These are phyloP conservation scores for Rehmannia glutinosa DNA, from an alignment of 257 asterid genomes.

Conservation along the genomic window DNA sequence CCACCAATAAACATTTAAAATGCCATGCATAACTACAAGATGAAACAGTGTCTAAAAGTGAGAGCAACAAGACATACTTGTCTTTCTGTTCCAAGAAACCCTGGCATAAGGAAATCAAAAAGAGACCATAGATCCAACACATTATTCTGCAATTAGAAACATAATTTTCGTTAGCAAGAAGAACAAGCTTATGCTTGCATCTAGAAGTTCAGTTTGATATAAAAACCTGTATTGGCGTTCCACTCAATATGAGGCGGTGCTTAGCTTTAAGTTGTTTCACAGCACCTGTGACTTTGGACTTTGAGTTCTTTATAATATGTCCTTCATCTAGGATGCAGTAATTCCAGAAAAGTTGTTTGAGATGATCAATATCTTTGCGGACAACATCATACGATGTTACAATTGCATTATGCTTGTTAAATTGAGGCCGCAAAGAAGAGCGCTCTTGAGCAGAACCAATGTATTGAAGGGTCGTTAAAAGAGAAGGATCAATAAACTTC, in stretches of 20 bases:
- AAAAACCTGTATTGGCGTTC: conserved; percentile 97
- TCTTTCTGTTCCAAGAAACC: conserved; percentile 99
- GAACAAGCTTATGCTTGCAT: conserved; percentile 10
- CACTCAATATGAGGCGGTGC: conserved; percentile 97
- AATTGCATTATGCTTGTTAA: conserved; percentile 71
- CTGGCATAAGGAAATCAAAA: conserved; percentile 99
- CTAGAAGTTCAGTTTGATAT: conserved; percentile 15
- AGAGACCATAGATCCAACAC: conserved; percentile 99
- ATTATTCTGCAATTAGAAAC: conserved; percentile 74
- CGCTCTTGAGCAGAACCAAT: conserved; percentile 97
- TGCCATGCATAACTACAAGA: too few relatives aligned
- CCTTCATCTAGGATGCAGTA: conserved; percentile 98
- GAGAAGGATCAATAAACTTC: conserved; percentile 91
- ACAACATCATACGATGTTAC: conserved; percentile 93
- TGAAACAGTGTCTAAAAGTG: not conserved
- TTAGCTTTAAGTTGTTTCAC: conserved; percentile 91
- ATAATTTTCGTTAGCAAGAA: conserved; percentile 27
- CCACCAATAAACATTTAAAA: not conserved
- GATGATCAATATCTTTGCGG: conserved; percentile 88
- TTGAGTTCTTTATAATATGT: conserved; percentile 85
- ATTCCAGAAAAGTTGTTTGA: conserved; percentile 74
- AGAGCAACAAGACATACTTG: conserved; percentile 59
- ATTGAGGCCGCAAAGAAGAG: conserved; percentile 52
- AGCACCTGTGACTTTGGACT: conserved; percentile 89
- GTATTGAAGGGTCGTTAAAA: conserved; percentile 85